Evolutionary conservation across 2,329 filamentous ascomycete genomes (phyloP), one percentile per base, ranked within the genome.

Genomic region (Tolypocladium nubicola): DNA sequence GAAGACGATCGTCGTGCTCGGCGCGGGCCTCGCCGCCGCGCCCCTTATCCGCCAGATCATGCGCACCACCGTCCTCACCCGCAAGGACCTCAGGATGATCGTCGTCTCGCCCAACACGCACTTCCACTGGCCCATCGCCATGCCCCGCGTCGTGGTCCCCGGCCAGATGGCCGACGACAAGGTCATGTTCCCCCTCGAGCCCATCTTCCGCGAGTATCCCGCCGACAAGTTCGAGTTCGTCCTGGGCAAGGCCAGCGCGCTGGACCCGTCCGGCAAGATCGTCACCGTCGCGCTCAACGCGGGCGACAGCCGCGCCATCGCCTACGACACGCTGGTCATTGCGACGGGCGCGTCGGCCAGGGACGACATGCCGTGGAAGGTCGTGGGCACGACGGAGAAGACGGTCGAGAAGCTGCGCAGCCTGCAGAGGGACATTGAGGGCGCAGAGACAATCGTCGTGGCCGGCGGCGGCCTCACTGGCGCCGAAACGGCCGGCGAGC

Each of bases 291-390:
- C 68, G 26, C 66, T 70, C 38, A 69, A 67, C 50, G 71, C 66
- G 5, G 71, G 69, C 8, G 64, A 59, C 6, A 62, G 63, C n/a
- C 67, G 70, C 7, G 67, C 68, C 13, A 64, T 82, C 56, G 59
- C 59, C 23, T 85, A 84, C 63, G 74, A 82, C 61, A 75, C 74
- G 26, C 70, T 84, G 14, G 64, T 85, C 59, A 68, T 85, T 49
- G 80, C 81, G 11, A 85, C 82, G 2, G 82, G 82, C 9, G 68
- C 77, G 3, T 69, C 70, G 35, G 71, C 74, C 38, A 68, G 64
- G 26, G 74, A 71, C 5, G 68, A 65, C 59, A 71, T 78, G 68
- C 79, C 81, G 0, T 83, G 77, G 67, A 84, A 83, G 66, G 68
- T 66, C 23, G 61, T 77, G 11, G 72, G 66, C 5, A 73, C 73